phyloP scores from a whole-genome alignment of 2,329 filamentous ascomycete genomes.

The Penicillium frequentans region DNA sequence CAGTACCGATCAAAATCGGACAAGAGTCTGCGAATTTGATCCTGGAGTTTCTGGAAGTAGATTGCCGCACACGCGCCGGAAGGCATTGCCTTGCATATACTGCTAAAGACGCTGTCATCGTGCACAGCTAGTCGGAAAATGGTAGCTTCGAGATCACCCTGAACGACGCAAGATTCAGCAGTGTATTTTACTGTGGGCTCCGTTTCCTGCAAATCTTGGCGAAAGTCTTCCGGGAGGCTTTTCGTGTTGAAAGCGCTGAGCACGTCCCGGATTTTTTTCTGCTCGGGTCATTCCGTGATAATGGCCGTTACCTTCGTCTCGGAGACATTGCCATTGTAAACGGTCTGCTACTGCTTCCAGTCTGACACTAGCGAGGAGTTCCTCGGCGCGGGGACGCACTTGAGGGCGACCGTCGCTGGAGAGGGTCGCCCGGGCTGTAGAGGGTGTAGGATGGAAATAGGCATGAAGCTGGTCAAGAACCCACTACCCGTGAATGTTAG shows the following conservation, averaged over 20 bases:
- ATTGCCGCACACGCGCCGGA: slow-evolving; percentile 42
- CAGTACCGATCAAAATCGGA: slow-evolving; percentile 43
- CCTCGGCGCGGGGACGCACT: slow-evolving; percentile 31
- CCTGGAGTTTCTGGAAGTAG: slow-evolving; percentile 46
- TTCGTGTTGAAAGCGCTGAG: slow-evolving; percentile 45
- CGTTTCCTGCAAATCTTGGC: slow-evolving; percentile 39
- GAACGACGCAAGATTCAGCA: slow-evolving; percentile 45
- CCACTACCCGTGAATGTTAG: slow-evolving; percentile 33
- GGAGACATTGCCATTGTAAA: slow-evolving; percentile 37
- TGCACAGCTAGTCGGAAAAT: slow-evolving; percentile 47
- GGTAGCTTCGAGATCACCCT: slow-evolving; percentile 46
- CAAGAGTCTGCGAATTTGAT: slow-evolving; percentile 35
- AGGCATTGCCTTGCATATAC: slow-evolving; percentile 45
- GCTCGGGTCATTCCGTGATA: slow-evolving; percentile 34
- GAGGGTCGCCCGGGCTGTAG: slow-evolving; percentile 30
- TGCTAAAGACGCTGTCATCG: slow-evolving; percentile 43
- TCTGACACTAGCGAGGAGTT: slow-evolving; percentile 29
- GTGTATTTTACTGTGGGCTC: slow-evolving; percentile 30
- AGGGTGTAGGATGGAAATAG: slow-evolving; percentile 31
- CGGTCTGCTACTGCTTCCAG: slow-evolving; percentile 34
- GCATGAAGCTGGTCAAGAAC: slow-evolving; percentile 42
- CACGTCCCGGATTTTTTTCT: slow-evolving; percentile 45
- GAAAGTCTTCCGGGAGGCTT: slow-evolving; percentile 44
- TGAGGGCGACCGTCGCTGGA: slow-evolving; percentile 33
- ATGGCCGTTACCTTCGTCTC: slow-evolving; percentile 23